A percentile compares a stretch with the other conserved stretches of the same genome.
phyloP scores from a whole-genome alignment of 1,139 yeast species.

The Yamadazyma membranifaciens region DNA sequence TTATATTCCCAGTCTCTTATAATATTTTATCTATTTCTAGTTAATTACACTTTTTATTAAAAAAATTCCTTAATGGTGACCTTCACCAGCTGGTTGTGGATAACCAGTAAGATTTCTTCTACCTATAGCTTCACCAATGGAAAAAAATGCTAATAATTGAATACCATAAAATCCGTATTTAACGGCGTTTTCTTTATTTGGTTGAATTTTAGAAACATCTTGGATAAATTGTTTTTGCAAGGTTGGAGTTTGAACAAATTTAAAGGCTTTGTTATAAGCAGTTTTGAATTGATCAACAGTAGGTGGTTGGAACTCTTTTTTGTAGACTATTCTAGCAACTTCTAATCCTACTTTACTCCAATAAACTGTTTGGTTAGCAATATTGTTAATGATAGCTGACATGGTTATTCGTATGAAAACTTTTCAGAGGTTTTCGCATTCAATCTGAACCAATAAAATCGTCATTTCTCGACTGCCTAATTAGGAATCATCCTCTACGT shows the following conservation, averaged over 20 bases:
- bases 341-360: slow-evolving; percentile 91
- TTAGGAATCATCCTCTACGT: slow-evolving; percentile 14
- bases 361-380: slow-evolving; percentile 60
- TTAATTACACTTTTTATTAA: not conserved
- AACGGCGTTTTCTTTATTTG: slow-evolving; percentile 57
- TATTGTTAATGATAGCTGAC: slow-evolving; percentile 36
- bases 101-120: slow-evolving; percentile 91
- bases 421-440: slow-evolving; percentile 10
- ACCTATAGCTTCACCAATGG: slow-evolving; percentile 95
- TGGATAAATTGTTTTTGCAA: slow-evolving; percentile 49
- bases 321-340: slow-evolving; percentile 84
- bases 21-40: slow-evolving; percentile 2
- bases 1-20: slow-evolving; percentile 1
- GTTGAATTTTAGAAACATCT: slow-evolving; percentile 44
- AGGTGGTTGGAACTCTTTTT: slow-evolving; percentile 94
- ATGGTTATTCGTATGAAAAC: slow-evolving; percentile 24
- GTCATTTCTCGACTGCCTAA: slow-evolving; percentile 19
- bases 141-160: slow-evolving; percentile 87
- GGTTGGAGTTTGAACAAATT: slow-evolving; percentile 36
- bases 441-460: slow-evolving; percentile 12
- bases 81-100: slow-evolving; percentile 45
- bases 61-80: slow-evolving; percentile 20
- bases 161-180: slow-evolving; percentile 75
- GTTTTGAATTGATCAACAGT: slow-evolving; percentile 72
- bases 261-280: slow-evolving; percentile 57